phyloP scores from a whole-genome alignment of 2,329 filamentous ascomycete genomes.

The Orbilia brochopaga region DNA sequence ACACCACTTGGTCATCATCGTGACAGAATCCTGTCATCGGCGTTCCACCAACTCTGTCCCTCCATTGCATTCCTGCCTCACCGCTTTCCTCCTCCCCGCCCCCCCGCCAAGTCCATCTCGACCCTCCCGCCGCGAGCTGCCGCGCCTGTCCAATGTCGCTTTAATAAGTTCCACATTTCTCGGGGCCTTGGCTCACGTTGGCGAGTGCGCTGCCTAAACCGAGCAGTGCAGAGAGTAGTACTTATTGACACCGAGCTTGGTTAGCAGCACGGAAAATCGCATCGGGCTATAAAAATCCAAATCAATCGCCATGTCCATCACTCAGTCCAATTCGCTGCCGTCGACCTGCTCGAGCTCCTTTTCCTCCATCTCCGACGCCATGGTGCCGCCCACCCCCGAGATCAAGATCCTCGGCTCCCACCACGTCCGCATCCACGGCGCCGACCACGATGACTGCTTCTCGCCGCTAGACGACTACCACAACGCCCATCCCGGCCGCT shows the following conservation, averaged over 20 bases:
- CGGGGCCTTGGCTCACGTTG: constrained; percentile 45
- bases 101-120: constrained; percentile 51
- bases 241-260: constrained; percentile 9
- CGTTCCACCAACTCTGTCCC: constrained; percentile 48
- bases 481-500: constrained; percentile 6
- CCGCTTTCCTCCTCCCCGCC: constrained; percentile 24
- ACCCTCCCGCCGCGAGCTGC: constrained; percentile 31
- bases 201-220: constrained; percentile 42
- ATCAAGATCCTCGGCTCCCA: constrained; percentile 37
- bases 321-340: constrained; percentile 38
- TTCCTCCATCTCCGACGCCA: constrained; percentile 48
- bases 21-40: constrained; percentile 15
- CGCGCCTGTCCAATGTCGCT: constrained; percentile 41
- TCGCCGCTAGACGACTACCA: constrained; percentile 44
- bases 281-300: not conserved
- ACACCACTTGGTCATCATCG: not conserved
- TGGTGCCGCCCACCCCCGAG: constrained; percentile 47
- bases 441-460: constrained; percentile 41
- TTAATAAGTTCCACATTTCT: constrained; percentile 47
- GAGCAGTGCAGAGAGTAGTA: not conserved
- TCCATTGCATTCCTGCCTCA: constrained; percentile 36
- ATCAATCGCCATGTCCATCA: constrained; percentile 35
- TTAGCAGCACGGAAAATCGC: too few relatives aligned
- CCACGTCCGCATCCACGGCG: constrained; percentile 40
- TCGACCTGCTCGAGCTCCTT: constrained; percentile 50